phyloP scores from a whole-genome alignment of 495 filamentous ascomycete genomes.

The Neurospora sublineolata region DNA sequence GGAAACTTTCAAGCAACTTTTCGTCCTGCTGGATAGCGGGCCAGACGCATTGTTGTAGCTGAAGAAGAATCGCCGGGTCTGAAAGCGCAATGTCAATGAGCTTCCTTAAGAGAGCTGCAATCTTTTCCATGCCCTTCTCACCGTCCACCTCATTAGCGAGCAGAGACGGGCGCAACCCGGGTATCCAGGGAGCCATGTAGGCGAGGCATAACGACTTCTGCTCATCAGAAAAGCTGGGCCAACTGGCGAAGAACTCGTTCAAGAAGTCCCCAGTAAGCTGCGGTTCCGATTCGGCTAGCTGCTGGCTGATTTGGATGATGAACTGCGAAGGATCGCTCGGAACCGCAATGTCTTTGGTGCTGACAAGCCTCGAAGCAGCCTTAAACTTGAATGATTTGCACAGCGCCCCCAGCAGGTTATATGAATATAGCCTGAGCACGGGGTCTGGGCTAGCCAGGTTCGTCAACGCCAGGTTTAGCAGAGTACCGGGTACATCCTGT shows the following conservation, averaged over 20 bases:
- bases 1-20: conserved; percentile 47
- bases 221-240: conserved; percentile 51
- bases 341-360: conserved; percentile 46
- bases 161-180: conserved; percentile 43
- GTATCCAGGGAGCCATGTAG: conserved; percentile 58
- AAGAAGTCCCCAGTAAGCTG: conserved; percentile 56
- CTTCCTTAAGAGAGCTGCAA: conserved; percentile 49
- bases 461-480: conserved; percentile 52
- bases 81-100: conserved; percentile 48
- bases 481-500: conserved; percentile 55
- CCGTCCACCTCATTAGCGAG: conserved; percentile 44
- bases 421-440: conserved; percentile 46
- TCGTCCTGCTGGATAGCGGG: conserved; percentile 51
- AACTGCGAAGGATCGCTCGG: conserved; percentile 51
- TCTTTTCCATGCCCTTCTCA: conserved; percentile 49
- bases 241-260: conserved; percentile 57
- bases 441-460: conserved; percentile 50
- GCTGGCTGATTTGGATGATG: conserved; percentile 50
- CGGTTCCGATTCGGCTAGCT: conserved; percentile 48
- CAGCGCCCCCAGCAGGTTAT: conserved; percentile 50
- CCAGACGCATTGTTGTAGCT: conserved; percentile 50
- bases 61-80: conserved; percentile 44
- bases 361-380: conserved; percentile 45
- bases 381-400: conserved; percentile 54
- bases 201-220: conserved; percentile 52